These are phyloP conservation scores for Centella asiatica DNA, from an alignment of 129 eudicot genomes.

Conservation along the genomic window DNA sequence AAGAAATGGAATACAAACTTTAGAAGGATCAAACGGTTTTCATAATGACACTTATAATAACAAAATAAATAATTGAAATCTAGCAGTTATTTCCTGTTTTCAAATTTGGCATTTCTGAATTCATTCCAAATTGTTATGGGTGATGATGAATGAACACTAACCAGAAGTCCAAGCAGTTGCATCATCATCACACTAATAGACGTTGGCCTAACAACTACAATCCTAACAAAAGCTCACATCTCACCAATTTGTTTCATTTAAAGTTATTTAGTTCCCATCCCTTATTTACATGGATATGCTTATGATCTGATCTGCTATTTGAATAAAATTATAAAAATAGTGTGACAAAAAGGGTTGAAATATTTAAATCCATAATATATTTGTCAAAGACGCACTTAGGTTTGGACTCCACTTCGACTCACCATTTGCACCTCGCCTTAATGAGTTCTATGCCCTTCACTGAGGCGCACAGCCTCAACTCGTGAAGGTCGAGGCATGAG, in stretches of 20 bases:
- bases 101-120: not conserved
- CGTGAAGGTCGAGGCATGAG: too few relatives aligned
- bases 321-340: not conserved
- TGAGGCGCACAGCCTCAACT: too few relatives aligned
- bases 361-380: not conserved
- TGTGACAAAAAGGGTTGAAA: not conserved
- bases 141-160: conserved; percentile 3
- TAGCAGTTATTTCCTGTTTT: not conserved
- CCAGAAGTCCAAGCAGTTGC: conserved; percentile 7
- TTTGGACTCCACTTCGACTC: too few relatives aligned
- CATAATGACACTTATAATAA: not conserved
- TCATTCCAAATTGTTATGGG: conserved; percentile 6
- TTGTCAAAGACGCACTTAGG: too few relatives aligned
- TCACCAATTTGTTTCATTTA: conserved; percentile 2
- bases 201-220: conserved; percentile 6
- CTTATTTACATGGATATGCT: not conserved
- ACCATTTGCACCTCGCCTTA: too few relatives aligned
- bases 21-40: too few relatives aligned
- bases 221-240: conserved; percentile 2
- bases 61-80: not conserved
- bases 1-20: too few relatives aligned
- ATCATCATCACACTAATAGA: conserved; percentile 9
- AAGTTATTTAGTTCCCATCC: conserved; percentile 1
- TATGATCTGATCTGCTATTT: not conserved
- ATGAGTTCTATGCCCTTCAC: too few relatives aligned